Percentiles rank a stretch among this genome's conserved stretches.
Conservation (phyloP, 106 monocot genomes). For the Xerophyta viscosa region DNA sequence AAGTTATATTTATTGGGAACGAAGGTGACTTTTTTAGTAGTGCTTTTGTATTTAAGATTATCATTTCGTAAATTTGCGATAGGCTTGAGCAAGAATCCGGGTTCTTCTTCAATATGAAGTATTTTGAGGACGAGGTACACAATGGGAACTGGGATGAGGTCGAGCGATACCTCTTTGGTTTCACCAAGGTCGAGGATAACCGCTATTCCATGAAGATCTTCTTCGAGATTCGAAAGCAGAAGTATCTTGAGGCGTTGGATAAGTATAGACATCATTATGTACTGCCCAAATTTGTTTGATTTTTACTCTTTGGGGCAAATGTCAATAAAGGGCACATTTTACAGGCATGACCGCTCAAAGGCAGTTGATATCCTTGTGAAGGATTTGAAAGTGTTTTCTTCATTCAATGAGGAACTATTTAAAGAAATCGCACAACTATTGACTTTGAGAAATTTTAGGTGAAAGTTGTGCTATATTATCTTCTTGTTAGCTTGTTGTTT, state of each 20-base stretch:
- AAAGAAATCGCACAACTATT: slow-evolving; percentile 70
- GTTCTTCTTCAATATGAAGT: slow-evolving; percentile 69
- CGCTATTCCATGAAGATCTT: slow-evolving; percentile 70
- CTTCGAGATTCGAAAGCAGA: slow-evolving; percentile 65
- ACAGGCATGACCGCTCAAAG: slow-evolving; percentile 45
- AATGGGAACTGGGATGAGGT: slow-evolving; percentile 71
- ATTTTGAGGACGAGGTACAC: slow-evolving; percentile 54
- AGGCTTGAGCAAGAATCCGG: slow-evolving; percentile 77
- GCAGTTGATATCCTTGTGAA: slow-evolving; percentile 66
- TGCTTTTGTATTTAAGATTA: too few species aligned
- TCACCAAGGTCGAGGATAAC: slow-evolving; percentile 68
- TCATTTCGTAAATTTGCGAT: too few species aligned
- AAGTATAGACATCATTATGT: slow-evolving; percentile 23
- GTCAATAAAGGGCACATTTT: background rate
- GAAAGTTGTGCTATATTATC: background rate
- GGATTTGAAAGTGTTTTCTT: slow-evolving; percentile 68
- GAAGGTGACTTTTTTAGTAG: too few species aligned
- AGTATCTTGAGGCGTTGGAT: slow-evolving; percentile 68
- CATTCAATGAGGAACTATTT: slow-evolving; percentile 52
- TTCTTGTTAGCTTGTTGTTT: background rate
- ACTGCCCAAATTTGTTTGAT: too few species aligned
- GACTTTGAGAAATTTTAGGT: slow-evolving; percentile 85
- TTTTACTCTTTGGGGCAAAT: too few species aligned
- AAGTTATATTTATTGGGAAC: too few species aligned
- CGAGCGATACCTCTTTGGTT: slow-evolving; percentile 60